Conservation (phyloP, 2,329 filamentous ascomycete genomes). For the Daldinia eschscholtzii region DNA sequence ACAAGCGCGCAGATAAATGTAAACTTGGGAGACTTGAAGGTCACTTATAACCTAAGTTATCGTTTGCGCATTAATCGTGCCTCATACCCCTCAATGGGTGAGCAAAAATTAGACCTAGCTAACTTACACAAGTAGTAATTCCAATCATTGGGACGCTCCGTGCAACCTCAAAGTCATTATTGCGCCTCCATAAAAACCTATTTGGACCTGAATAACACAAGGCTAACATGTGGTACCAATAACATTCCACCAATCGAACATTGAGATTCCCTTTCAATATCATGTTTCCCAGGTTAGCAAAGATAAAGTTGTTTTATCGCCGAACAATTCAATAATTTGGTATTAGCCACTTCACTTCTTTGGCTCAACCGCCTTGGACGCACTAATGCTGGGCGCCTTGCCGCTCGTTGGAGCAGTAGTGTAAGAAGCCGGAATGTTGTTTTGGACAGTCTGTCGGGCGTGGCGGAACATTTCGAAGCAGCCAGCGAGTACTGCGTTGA, state of each 20-base stretch:
- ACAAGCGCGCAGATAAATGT: background rate
- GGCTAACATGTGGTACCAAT: constrained; percentile 13
- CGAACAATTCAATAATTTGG: constrained; percentile 3
- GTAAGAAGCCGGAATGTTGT: constrained; percentile 62
- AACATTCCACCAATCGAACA: constrained; percentile 11
- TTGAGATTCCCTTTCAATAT: constrained; percentile 5
- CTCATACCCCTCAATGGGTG: constrained; percentile 13
- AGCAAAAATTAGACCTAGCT: constrained; percentile 8
- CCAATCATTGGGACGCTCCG: constrained; percentile 15
- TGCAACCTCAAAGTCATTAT: constrained; percentile 12
- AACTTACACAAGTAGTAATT: constrained; percentile 25
- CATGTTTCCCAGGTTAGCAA: constrained; percentile 11
- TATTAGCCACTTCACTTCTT: constrained; percentile 34
- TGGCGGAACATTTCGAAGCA: constrained; percentile 62
- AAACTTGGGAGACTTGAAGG: constrained; percentile 1
- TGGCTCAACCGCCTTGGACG: constrained; percentile 25
- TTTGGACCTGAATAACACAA: constrained; percentile 15
- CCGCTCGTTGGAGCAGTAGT: constrained; percentile 40
- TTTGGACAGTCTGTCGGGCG: constrained; percentile 62
- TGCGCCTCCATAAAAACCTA: constrained; percentile 4
- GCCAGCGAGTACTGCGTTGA: constrained; percentile 62
- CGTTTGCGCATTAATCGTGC: constrained; percentile 18
- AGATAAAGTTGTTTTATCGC: background rate
- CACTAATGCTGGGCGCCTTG: constrained; percentile 13
- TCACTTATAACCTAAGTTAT: constrained; percentile 25